Percentiles rank a stretch among this genome's conserved stretches.
phyloP scores from a whole-genome alignment of 345 rosid species.

The Eucalyptus rudis region DNA sequence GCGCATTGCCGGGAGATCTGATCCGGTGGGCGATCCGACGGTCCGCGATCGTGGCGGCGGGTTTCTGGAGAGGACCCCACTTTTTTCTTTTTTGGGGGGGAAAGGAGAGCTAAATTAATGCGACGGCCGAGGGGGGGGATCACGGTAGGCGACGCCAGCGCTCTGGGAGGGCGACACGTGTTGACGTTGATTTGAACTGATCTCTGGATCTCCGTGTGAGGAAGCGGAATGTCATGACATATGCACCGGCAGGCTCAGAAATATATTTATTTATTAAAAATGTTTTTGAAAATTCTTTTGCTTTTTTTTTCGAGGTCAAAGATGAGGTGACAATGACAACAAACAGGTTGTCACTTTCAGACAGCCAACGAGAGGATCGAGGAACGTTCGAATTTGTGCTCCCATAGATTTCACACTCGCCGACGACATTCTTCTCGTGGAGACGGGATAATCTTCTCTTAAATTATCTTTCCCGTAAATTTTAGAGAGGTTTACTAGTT shows the following conservation, averaged over 20 bases:
- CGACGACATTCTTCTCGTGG: not conserved
- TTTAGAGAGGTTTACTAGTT: not conserved
- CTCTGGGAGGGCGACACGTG: not conserved
- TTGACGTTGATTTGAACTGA: not conserved
- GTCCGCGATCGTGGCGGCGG: not conserved
- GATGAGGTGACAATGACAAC: not conserved
- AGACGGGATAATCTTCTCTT: not conserved
- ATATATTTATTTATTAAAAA: not conserved
- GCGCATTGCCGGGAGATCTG: not conserved
- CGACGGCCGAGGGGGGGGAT: not conserved
- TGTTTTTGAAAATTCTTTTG: not conserved
- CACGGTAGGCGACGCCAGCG: not conserved
- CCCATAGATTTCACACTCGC: not conserved
- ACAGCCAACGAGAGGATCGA: not conserved
- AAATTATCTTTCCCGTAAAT: not conserved
- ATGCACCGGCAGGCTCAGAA: not conserved
- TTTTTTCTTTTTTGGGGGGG: rapidly evolving
- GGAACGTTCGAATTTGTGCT: not conserved
- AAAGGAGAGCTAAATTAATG: not conserved
- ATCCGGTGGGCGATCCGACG: not conserved
- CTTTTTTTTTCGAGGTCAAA: not conserved
- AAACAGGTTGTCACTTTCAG: not conserved
- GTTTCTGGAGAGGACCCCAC: not conserved
- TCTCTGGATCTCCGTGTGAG: not conserved
- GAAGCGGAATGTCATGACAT: not conserved